Base-by-base conservation (phyloP, 768 basidiomycete genomes). In the Panaeolus papilionaceus region DNA sequence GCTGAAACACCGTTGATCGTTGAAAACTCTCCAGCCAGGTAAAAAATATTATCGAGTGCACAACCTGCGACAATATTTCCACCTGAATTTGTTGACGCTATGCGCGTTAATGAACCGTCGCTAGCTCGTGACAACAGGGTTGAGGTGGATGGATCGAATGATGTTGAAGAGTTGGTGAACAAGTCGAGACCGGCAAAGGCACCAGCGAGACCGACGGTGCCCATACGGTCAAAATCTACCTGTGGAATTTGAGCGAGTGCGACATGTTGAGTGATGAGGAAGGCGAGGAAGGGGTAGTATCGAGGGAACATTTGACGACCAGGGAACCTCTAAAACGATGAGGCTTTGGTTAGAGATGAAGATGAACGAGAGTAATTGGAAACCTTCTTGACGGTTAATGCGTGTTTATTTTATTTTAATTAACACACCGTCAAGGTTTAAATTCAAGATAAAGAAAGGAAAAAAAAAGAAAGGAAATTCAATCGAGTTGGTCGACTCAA, bases 101-200 rank as follows among this genome's bases (percentile, higher is more conserved):
- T 78, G 54, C 83, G 84, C 5, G 85, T 82, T 68, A 96, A 84
- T 12, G 88, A 83, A 38, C 94, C 96, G 67, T 89, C 84, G 16
- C 81, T 67, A 20, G 85, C 81, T 68, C 90, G 91, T 45, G 88
- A 84, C 69, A 94, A 83, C 61, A 95, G 82, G 45, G 94, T 91
- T 14, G 93, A 87, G 61, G 88, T 85, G 1, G 90, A 82, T 33
- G 93, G 83, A 78, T 95, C 89, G 76, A 92, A 90, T 39, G 88
- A 74, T 71, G 86, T 75, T 61, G 80, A 74, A 38, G 87, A 77
- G 67, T 86, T 86, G 74, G 88, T 81, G 83, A 92, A 90, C 67
- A 96, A 74, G 75, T 91, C 92, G 69, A 99, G 82, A 54, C 96
- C 97, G 26, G 92, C 86, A 75, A 98, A 99, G 39, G 92, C 84